Percentiles rank a stretch among this genome's conserved stretches.
Conservation (phyloP, 2,329 filamentous ascomycete species). For the Canariomyces notabilis region DNA sequence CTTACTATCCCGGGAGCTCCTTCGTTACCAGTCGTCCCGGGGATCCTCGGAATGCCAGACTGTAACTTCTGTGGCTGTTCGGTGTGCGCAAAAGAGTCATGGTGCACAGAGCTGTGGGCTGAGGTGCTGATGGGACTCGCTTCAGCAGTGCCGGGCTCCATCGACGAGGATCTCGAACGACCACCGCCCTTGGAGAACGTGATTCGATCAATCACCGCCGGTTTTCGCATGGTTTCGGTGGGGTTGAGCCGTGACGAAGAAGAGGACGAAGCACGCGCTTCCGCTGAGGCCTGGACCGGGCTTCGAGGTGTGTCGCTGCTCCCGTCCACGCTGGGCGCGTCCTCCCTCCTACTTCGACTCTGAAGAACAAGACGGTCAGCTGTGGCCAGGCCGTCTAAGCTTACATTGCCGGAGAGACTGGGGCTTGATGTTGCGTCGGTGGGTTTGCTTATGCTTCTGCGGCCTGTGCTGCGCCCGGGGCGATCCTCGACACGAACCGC, state of each 20-base stretch:
- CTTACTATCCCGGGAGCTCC: constrained; percentile 55
- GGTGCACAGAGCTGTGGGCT: constrained; percentile 53
- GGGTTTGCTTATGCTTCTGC: constrained; percentile 40
- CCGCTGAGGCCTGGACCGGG: constrained; percentile 35
- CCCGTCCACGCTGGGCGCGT: constrained; percentile 42
- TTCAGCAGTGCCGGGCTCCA: constrained; percentile 53
- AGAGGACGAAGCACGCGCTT: constrained; percentile 26
- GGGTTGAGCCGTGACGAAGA: constrained; percentile 27
- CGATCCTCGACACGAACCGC: constrained; percentile 40
- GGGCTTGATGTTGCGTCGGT: constrained; percentile 37
- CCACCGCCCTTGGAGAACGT: constrained; percentile 40
- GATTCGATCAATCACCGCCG: constrained; percentile 53
- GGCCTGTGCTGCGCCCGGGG: constrained; percentile 33
- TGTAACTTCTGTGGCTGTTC: constrained; percentile 40
- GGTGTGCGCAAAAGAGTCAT: constrained; percentile 50
- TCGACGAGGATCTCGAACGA: constrained; percentile 54
- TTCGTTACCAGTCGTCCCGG: constrained; percentile 52
- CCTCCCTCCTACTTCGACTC: constrained; percentile 37
- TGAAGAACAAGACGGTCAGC: constrained; percentile 29
- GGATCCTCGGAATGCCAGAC: constrained; percentile 46
- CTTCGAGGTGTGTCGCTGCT: constrained; percentile 41
- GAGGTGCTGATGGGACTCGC: constrained; percentile 54
- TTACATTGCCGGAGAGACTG: constrained; percentile 33
- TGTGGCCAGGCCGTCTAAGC: constrained; percentile 32
- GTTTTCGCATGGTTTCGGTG: constrained; percentile 37